Evolutionary conservation across 1,139 yeast genomes (phyloP), one percentile per base, ranked within the genome.

Genomic region (Scheffersomyces lignicola): DNA sequence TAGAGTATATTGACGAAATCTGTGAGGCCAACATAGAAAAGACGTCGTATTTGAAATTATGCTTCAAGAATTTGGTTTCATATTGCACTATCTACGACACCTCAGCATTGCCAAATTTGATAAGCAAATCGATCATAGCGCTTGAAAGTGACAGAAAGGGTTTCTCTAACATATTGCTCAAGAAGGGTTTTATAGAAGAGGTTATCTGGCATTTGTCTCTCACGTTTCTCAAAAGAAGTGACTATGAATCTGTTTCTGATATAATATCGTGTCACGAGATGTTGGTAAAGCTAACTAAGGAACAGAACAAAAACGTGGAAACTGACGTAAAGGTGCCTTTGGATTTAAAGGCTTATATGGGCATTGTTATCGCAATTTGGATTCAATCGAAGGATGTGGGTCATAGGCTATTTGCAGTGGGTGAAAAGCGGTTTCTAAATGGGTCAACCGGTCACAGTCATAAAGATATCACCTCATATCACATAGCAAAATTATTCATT

Each of bases 311-410:
- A 10, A 44, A 45, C 21, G 43, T 54, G 0, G 32, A 46, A 5
- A 42, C 45, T 2, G n/a, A n/a, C n/a, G n/a, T n/a, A n/a, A n/a
- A n/a, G n/a, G n/a, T n/a, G n/a, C n/a, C n/a, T n/a, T 45, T 69
- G 7, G 44, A 47, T 15, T 50, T 67, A n/a, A 45, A 52, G 27
- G 70, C 69, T 1, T 58, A 61, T 35, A 56, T 69, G 63, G 76
- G 74, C 1, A 55, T 70, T 1, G 62, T 61, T 0, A 41, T 68
- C 16, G 61, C 68, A 0, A 51, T 69, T 6, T 45, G 52, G 4
- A 33, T 44, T 16, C 47, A 56, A 5, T 60, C 68, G 2, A 36
- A 32, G 5, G 48, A 36, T 5, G 63, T 60, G 32, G 65, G 69
- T 1, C 32, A 39, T 14, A 48, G 45, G 18, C 48, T 69, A n/a